Conservation (phyloP, 805 yeast genomes). For the Komagataella populi region DNA sequence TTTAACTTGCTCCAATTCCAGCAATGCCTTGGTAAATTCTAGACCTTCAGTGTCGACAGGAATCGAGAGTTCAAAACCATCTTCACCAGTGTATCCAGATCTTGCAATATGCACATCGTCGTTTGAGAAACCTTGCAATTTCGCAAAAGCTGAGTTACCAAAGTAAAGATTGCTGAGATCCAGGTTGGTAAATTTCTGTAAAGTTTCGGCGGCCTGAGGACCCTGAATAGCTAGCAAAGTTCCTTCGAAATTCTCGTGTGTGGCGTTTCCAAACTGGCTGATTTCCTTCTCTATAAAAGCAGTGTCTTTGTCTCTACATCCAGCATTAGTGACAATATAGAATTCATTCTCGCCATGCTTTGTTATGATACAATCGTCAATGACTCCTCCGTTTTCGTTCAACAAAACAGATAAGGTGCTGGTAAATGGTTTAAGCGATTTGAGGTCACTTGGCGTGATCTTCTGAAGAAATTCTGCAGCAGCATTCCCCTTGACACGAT, state of each 20-base stretch:
- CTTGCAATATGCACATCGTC: slow-evolving; percentile 67
- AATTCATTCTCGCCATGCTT: slow-evolving; percentile 61
- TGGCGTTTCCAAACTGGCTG: slow-evolving; percentile 12
- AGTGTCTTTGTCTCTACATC: slow-evolving; percentile 75
- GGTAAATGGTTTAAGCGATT: slow-evolving; percentile 35
- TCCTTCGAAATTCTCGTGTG: slow-evolving; percentile 38
- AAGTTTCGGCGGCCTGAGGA: slow-evolving; percentile 59
- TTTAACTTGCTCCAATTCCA: slow-evolving; percentile 44
- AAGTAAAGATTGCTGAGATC: slow-evolving; percentile 54
- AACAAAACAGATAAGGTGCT: slow-evolving; percentile 71
- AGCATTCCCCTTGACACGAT: slow-evolving; percentile 55
- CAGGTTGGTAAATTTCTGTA: slow-evolving; percentile 48
- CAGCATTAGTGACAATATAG: slow-evolving; percentile 93
- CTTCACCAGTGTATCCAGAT: slow-evolving; percentile 97
- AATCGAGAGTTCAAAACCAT: slow-evolving; percentile 88
- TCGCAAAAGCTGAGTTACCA: slow-evolving; percentile 49
- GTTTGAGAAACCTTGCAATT: slow-evolving; percentile 24
- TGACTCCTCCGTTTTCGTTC: slow-evolving; percentile 64
- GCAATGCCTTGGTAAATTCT: slow-evolving; percentile 46
- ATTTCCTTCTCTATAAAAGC: slow-evolving; percentile 46
- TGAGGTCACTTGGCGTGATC: slow-evolving; percentile 80
- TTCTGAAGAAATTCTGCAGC: slow-evolving; percentile 58
- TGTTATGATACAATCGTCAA: slow-evolving; percentile 88
- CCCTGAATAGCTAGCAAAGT: slow-evolving; percentile 89
- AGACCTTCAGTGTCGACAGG: slow-evolving; percentile 40